A percentile compares a stretch with the other conserved stretches of the same genome.
Conservation (phyloP, 2,329 filamentous ascomycete species). For the Periconia sp. region DNA sequence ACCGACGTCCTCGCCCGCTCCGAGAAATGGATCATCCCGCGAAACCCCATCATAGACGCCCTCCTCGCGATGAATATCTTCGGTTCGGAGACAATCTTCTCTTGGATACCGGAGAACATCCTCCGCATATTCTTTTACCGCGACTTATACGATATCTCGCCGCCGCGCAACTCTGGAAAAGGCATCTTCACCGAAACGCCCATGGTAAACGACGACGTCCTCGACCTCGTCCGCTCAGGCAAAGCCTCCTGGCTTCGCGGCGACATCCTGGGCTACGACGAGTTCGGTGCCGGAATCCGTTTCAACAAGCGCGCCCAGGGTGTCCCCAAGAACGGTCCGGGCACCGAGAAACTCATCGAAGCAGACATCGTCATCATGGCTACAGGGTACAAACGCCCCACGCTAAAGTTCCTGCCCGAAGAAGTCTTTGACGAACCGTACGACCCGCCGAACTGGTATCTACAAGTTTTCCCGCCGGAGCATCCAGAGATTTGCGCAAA, state of each 20-base stretch:
- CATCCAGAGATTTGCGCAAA: slow-evolving; percentile 78
- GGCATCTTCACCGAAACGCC: slow-evolving; percentile 85
- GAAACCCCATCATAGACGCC: slow-evolving; percentile 75
- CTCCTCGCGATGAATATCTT: slow-evolving; percentile 80
- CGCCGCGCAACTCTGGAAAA: slow-evolving; percentile 59
- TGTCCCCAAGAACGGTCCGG: slow-evolving; percentile 77
- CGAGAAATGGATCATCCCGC: slow-evolving; percentile 87
- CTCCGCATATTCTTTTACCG: slow-evolving; percentile 83
- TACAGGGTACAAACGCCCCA: slow-evolving; percentile 79
- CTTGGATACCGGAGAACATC: slow-evolving; percentile 78
- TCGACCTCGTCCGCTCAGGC: slow-evolving; percentile 74
- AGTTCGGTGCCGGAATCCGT: slow-evolving; percentile 67
- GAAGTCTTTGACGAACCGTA: slow-evolving; percentile 78
- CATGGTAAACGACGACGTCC: slow-evolving; percentile 85
- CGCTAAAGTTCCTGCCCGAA: slow-evolving; percentile 73
- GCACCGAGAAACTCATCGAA: slow-evolving; percentile 67
- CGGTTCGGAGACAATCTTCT: slow-evolving; percentile 75
- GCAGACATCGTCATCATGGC: slow-evolving; percentile 83
- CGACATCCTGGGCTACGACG: slow-evolving; percentile 72
- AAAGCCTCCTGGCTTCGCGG: slow-evolving; percentile 81
- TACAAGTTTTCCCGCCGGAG: slow-evolving; percentile 80
- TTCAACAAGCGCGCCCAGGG: slow-evolving; percentile 76
- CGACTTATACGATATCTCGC: slow-evolving; percentile 76
- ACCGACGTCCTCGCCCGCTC: slow-evolving; percentile 76
- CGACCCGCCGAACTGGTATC: slow-evolving; percentile 82